Evolutionary conservation across 805 yeast species (phyloP), one percentile per base, ranked within the genome.

Genomic region (Candida andamanensis): DNA sequence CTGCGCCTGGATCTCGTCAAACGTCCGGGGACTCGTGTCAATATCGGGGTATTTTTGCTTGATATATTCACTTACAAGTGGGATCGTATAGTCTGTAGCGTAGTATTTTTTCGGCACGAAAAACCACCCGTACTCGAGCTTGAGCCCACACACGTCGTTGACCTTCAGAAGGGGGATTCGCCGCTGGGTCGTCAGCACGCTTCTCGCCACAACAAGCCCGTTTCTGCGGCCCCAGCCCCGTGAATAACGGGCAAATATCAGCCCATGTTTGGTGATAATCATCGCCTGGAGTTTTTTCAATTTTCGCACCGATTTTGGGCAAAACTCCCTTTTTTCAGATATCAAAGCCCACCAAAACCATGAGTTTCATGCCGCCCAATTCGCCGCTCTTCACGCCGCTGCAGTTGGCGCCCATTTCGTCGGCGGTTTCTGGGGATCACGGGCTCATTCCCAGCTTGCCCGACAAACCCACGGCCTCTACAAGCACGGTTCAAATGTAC

Each of bases 401-500:
- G 45, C 54, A 44, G 37, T 40, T 54, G 24, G 50, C 53, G 7
- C 40, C 46, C 2, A 39, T 43, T 21, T 30, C 46, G 6, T 45
- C 44, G 3, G 33, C 41, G 7, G 28, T 28, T 16, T 35, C 40
- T n/a, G 33, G 24, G 4, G 30, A 25, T 13, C 48, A 42, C 10
- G 27, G 43, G 6, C 40, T 68, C 4, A 53, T 48, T 52, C 77
- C 69, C 41, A 75, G 57, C 55, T 63, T 67, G 36, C 84, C 70
- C 36, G 67, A 54, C 33, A 72, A 64, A 30, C 89, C 92, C 2
- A 46, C 66, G 32, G 72, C 78, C 2, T 77, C 74, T 31, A 72
- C 83, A 0, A 70, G 78, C 2, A 72, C 89, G 1, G 62, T 84
- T n/a, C 76, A 80, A 40, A 53, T 84, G n/a, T 84, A 74, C 45